Evolutionary conservation across 1,284 basidiomycete species (phyloP), one percentile per base, ranked within the genome.

Genomic region (Cryptococcus sp.): DNA sequence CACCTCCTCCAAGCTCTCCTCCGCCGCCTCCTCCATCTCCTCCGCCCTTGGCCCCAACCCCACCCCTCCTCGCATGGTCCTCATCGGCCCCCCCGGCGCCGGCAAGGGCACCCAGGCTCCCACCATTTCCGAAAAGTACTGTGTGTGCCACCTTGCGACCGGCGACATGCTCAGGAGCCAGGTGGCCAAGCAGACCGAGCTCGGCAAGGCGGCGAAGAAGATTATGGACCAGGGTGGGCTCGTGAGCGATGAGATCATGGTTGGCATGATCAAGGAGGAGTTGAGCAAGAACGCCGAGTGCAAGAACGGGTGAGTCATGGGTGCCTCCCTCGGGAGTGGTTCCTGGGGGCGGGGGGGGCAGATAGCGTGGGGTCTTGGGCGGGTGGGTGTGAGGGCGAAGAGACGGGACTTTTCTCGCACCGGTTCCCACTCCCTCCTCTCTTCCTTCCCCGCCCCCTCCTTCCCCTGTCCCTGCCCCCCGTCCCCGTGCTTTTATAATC

Each of bases 31-130:
- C 38, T 67, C 69, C 50, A 74, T 81, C 55, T 84, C 82, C 72
- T 52, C 65, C 28, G 69, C 71, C 13, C 39, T 64, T 35, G 21
- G 49, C 21, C 16, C 50, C 45, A 21, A 36, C 40, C 28, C 50
- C 8, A 20, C 57, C 20, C 84, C 86, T 36, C 88, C 89, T 56
- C 84, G 84, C n/a, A 82, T 86, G 72, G 91, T 98, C 70, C 83
- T 98, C 65, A 83, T 98, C 70, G 95, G 95, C 59, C 95, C 95
- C 64, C 95, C 95, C 48, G 95, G 95, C 70, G 91, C 95, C 69
- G 94, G 92, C 66, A 98, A 98, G 83, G 95, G 95, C 47, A 98
- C 95, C 1, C 95, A 98, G 78, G 95, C 93, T 1, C 95, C 96
- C 23, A 85, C 84, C 76, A 95, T 98, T 79, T 85, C 88, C 52